These are phyloP conservation scores for Umbelopsis sp. DNA, from an alignment of 371 early-diverging fungal genomes.

Conservation along the genomic window DNA sequence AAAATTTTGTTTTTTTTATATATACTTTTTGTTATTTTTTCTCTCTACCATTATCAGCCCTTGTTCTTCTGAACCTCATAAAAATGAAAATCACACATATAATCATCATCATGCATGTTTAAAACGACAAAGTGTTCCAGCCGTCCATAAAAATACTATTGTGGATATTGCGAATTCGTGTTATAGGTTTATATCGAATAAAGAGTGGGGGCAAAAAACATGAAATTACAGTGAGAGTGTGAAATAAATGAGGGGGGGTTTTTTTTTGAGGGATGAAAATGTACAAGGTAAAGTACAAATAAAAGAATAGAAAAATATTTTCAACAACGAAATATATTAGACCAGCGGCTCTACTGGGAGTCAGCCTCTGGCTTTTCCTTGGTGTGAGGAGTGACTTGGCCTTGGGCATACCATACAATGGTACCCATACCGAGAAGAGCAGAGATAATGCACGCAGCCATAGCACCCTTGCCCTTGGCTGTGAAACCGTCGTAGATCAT, in stretches of 20 bases:
- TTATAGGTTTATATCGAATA: background rate
- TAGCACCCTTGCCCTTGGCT: conserved; percentile 66
- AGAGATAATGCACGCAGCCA: conserved; percentile 68
- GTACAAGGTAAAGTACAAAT: conserved; percentile 12
- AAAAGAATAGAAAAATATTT: conserved; percentile 4
- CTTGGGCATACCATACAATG: conserved; percentile 70
- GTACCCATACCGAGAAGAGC: conserved; percentile 73
- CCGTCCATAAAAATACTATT: too few relatives aligned
- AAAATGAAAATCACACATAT: too few relatives aligned
- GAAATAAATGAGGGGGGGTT: background rate
- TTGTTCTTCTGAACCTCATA: too few relatives aligned
- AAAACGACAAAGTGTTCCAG: too few relatives aligned
- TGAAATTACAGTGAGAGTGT: conserved; percentile 4
- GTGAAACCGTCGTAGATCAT: conserved; percentile 61
- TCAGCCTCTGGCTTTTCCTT: too few relatives aligned
- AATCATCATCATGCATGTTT: too few relatives aligned
- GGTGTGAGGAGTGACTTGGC: background rate
- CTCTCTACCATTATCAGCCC: background rate
- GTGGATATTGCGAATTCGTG: too few relatives aligned
- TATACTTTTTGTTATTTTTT: background rate
- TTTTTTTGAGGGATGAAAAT: background rate
- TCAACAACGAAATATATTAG: background rate
- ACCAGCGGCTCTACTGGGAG: background rate
- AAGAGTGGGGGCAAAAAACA: conserved; percentile 3
- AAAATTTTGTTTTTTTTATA: background rate